Base-by-base conservation (phyloP, 495 filamentous ascomycete genomes). In the Penicillium chermesinum region DNA sequence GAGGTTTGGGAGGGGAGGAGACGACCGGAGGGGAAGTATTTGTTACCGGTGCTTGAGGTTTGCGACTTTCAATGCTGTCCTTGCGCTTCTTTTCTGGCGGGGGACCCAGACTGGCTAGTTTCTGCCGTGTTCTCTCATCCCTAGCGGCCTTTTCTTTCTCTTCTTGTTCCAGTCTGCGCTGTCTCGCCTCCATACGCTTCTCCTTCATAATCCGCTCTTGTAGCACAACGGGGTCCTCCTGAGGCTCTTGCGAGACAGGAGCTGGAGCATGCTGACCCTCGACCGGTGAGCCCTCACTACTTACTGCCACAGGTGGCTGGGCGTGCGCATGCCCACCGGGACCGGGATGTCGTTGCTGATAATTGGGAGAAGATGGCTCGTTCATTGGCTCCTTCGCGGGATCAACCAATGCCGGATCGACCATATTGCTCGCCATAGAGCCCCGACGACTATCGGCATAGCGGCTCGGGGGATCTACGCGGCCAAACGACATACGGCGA, bases 181-280 rank as follows among this genome's bases (percentile, higher is more conserved):
- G 86, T 54, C 84, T 83, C 9, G 88, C 90, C 46, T 83, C 69
- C 55, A 93, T 78, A 17, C 85, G 76, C 44, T 83, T 83, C 57
- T 91, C 86, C 44, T 80, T 84, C 93, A 97, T 97, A 13, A 95
- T 71, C 36, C 80, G 81, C 64, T 89, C 83, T 62, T 97, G 93
- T 30, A 79, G 58, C 40, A 77, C 83, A 44, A 83, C 73, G 13
- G 70, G 79, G 33, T 88, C 79, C 47, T 84, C 81, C 14, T 74
- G 70, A 1, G 65, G 54, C 38, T 53, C 59, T 41, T 66, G 67
- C 10, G 67, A 55, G 16, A 59, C 61, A 16, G 53, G 32, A 46
- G 48, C 37, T 38, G 55, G 44, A 21, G 62, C 51, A n/a, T 55
- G 22, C 22, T 59, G 61, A 25, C 44, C 41, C 25, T 62, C 64